Conservation (phyloP, 371 early-diverging fungal genomes). For the Mucor piriformis region DNA sequence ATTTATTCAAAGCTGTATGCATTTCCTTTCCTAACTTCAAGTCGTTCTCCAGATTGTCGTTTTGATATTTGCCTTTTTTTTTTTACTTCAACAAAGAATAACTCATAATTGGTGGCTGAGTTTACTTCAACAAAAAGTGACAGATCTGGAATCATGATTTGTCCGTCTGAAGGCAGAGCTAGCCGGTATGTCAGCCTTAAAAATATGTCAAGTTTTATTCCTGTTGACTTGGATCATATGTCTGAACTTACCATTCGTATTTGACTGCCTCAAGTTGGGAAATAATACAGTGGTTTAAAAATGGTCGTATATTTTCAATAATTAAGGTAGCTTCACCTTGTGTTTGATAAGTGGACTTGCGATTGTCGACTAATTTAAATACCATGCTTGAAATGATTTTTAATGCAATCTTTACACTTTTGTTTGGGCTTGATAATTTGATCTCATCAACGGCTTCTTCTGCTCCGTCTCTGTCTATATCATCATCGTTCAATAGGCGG, state of each 20-base stretch:
- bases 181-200: slow-evolving; percentile 17
- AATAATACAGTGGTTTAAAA: slow-evolving; percentile 1
- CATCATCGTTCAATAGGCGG: not conserved
- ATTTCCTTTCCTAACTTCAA: slow-evolving; percentile 24
- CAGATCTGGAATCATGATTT: slow-evolving; percentile 22
- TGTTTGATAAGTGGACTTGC: not conserved
- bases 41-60: slow-evolving; percentile 15
- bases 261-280: not conserved
- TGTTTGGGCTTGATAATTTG: not conserved
- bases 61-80: slow-evolving; percentile 19
- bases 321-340: slow-evolving; percentile 13
- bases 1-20: slow-evolving; percentile 19
- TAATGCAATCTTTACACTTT: not conserved
- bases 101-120: slow-evolving; percentile 20
- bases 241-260: slow-evolving; percentile 13
- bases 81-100: slow-evolving; percentile 26
- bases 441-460: slow-evolving; percentile 10
- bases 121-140: slow-evolving; percentile 14
- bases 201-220: slow-evolving; percentile 1
- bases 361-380: slow-evolving; percentile 1
- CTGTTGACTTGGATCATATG: not conserved
- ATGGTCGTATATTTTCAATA: slow-evolving; percentile 16
- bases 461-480: not conserved
- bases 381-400: slow-evolving; percentile 7
- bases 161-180: slow-evolving; percentile 1